Evolutionary conservation across 345 rosid species (phyloP).

Genomic region (Gossypium raimondii): DNA sequence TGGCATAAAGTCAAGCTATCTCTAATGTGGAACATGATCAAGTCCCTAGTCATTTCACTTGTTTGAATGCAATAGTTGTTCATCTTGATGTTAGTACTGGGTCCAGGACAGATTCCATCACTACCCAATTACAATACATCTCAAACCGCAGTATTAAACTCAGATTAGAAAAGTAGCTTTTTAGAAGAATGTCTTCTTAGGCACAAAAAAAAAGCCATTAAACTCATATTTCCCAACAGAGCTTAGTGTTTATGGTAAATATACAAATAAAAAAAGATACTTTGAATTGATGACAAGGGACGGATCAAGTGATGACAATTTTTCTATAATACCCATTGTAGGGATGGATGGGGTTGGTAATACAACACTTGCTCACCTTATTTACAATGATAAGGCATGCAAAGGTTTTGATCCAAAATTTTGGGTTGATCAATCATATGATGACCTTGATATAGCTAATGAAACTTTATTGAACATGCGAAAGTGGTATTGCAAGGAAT

Average conservation of each 20-base stretch:
- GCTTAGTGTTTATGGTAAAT: not conserved
- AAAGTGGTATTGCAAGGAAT: not conserved
- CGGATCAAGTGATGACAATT: not conserved
- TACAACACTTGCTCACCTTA: constrained; percentile 8
- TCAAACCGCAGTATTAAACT: not conserved
- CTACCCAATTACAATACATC: not conserved
- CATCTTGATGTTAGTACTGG: not conserved
- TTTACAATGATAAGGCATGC: not conserved
- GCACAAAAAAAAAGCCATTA: not conserved
- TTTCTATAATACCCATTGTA: not conserved
- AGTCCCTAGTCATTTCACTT: not conserved
- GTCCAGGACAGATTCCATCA: not conserved
- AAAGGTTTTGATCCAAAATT: not conserved
- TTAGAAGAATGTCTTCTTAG: not conserved
- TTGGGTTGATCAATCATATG: not conserved
- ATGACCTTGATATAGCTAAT: not conserved
- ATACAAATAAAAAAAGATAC: not conserved
- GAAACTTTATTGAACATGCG: not conserved
- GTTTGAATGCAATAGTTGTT: not conserved
- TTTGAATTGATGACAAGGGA: not conserved
- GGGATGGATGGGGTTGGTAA: not conserved
- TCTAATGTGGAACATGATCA: not conserved
- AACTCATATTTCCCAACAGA: not conserved
- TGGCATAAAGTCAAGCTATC: not conserved
- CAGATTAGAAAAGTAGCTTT: not conserved